A percentile compares a stretch with the other conserved stretches of the same genome.
Conservation (phyloP, 805 yeast species). For the Pichia nakasei region DNA sequence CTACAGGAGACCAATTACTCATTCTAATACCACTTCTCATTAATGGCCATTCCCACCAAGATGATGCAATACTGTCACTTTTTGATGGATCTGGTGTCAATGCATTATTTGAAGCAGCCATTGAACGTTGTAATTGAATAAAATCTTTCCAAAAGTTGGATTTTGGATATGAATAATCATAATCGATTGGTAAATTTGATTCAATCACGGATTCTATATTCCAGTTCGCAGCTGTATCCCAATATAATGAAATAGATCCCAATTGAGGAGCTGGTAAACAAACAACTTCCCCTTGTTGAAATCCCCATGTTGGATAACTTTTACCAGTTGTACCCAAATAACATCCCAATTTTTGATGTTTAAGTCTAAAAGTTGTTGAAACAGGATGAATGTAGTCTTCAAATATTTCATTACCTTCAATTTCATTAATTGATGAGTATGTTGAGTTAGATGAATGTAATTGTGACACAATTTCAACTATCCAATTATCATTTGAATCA, state of each 20-base stretch:
- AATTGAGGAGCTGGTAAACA: constrained; percentile 47
- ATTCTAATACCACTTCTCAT: constrained; percentile 61
- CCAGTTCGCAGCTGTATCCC: constrained; percentile 70
- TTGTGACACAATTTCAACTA: constrained; percentile 59
- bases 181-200: constrained; percentile 32
- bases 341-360: constrained; percentile 61
- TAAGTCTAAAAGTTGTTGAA: constrained; percentile 73
- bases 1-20: constrained; percentile 59
- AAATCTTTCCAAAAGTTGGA: constrained; percentile 60
- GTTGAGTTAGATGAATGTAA: constrained; percentile 23
- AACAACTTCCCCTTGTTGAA: constrained; percentile 86
- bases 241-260: constrained; percentile 16
- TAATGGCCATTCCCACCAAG: constrained; percentile 83
- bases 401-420: constrained; percentile 32
- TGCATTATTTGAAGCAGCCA: constrained; percentile 81
- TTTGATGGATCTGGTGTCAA: constrained; percentile 69
- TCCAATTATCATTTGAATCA: constrained; percentile 72
- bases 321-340: constrained; percentile 79
- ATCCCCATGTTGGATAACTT: constrained; percentile 92
- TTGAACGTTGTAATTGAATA: constrained; percentile 62
- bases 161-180: constrained; percentile 32
- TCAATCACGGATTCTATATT: constrained; percentile 65
- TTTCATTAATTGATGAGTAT: constrained; percentile 19
- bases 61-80: constrained; percentile 59
- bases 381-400: constrained; percentile 58